A percentile compares a stretch with the other conserved stretches of the same genome.
Evolutionary conservation across 2,329 filamentous ascomycete genomes (phyloP).

Genomic region (Colletotrichum tropicale): DNA sequence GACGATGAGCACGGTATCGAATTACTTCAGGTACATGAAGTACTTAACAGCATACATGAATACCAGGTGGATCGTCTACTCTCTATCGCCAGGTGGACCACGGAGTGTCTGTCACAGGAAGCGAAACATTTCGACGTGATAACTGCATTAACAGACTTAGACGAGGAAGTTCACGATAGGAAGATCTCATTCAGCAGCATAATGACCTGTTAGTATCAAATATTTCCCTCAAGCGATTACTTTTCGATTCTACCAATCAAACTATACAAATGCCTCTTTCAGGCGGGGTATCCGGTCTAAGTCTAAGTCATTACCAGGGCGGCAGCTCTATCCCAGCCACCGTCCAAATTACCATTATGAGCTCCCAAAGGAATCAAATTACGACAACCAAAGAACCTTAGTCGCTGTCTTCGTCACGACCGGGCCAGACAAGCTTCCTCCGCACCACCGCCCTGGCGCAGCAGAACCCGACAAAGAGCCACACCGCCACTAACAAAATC

Average conservation of each 20-base stretch:
- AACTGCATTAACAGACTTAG: no score
- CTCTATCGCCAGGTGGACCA: constrained; percentile 74
- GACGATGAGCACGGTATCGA: not conserved
- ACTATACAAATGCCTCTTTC: not conserved
- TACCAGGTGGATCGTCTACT: constrained; percentile 91
- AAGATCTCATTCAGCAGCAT: no score
- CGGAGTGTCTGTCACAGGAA: no score
- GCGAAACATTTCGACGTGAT: no score
- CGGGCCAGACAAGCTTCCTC: constrained; percentile 50
- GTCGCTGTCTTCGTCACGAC: constrained; percentile 24
- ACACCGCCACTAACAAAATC: constrained; percentile 52
- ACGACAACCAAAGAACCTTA: accelerated
- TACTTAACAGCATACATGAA: constrained; percentile 92
- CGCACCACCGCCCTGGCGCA: constrained; percentile 48
- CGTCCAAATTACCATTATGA: not conserved
- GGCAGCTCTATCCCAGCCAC: not conserved
- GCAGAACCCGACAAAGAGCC: constrained; percentile 48
- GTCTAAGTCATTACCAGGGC: not conserved
- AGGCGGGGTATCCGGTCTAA: not conserved
- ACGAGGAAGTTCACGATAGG: no score
- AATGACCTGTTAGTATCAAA: not conserved
- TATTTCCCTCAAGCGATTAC: accelerated
- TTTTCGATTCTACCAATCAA: not conserved
- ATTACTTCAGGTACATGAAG: constrained; percentile 87
- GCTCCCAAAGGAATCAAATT: not conserved